Base-by-base conservation (phyloP, 805 yeast species). In the Candida gorgasii region DNA sequence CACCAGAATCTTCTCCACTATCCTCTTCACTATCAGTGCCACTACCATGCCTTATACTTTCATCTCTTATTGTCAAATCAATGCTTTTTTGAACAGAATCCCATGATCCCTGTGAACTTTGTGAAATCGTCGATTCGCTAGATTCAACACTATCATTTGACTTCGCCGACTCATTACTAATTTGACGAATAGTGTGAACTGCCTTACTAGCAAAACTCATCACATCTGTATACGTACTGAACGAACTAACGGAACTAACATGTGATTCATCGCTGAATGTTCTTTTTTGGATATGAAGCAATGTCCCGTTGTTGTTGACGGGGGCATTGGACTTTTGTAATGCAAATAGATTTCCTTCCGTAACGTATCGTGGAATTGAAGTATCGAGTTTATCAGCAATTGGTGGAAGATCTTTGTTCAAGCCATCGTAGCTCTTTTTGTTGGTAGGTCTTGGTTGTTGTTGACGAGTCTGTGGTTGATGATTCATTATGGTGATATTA, bases 181-280 rank as follows among this genome's bases (percentile, higher is more conserved):
- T 36, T 23, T 39, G 42, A 20, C 18, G 29, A 6, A 32, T 16
- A 13, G 18, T 15, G n/a, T 24, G 36, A n/a, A 24, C 33, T 9
- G 29, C 5, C 16, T 27, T 44, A 16, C 41, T 43, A 14, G 43
- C 33, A 8, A 53, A 49, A 34, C 54, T 57, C 46, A 59, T 45
- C 16, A 59, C 48, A 32, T 65, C 72, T 1, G 66, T 68, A 13
- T 61, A 50, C 1, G 71, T 59, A 44, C 68, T 63, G 43, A 65
- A 62, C 0, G 68, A 59, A 44, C 70, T 63, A 9, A 67, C 62
- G 0, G 72, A 63, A 4, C 72, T 65, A 1, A 63, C 69, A 14
- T 53, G 57, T 1, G 72, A 65, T 39, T 68, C 72, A 24, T 68
- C 72, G 33, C 72, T 66, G 43, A 65, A 63, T 8, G 56, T 55